Evolutionary conservation across 306 rosid genomes (phyloP), one percentile per base, ranked within the genome.

Genomic region (Corylus americana): DNA sequence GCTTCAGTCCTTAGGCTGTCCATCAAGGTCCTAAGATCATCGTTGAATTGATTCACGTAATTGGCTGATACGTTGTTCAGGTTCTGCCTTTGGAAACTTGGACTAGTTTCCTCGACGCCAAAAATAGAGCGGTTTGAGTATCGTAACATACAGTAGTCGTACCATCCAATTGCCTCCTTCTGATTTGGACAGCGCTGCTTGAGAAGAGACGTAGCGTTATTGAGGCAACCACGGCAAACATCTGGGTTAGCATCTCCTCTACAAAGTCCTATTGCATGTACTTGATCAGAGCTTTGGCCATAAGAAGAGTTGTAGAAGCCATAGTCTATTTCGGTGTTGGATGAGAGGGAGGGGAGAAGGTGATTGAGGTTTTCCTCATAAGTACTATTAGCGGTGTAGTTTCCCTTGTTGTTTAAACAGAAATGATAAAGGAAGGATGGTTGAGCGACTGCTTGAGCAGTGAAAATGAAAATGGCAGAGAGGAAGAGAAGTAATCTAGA

Each of bases 121-220:
- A 77, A 74, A 47, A 85, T 63, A 18, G 83, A 55, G 16, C 82
- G 75, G 76, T 70, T 83, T 9, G 92, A 89, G 80, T 82, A 90
- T 53, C 82, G 88, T 7, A 90, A 31, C 79, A 71, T 69, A 78
- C 91, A 90, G 7, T 29, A 7, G 25, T 84, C 85, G 64, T 83
- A 78, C 87, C 85, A 80, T 1, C 78, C 82, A 7, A 88, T 67
- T 14, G 94, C 90, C 66, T 84, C 90, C 62, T 84, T 90, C 81
- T 86, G 91, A 62, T 78, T 74, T 4, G 89, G 90, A 74, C 91
- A 90, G 14, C 0, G 70, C 75, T 37, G 17, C 3, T 68, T 57
- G 75, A 88, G 89, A 29, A 20, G 78, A 39, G 51, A 17, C 6
- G 39, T 69, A 0, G 91, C 82, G 76, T 83, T 83, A 4, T 77